Base-by-base conservation (phyloP, 2,329 filamentous ascomycete species). In the Alternaria conjuncta region DNA sequence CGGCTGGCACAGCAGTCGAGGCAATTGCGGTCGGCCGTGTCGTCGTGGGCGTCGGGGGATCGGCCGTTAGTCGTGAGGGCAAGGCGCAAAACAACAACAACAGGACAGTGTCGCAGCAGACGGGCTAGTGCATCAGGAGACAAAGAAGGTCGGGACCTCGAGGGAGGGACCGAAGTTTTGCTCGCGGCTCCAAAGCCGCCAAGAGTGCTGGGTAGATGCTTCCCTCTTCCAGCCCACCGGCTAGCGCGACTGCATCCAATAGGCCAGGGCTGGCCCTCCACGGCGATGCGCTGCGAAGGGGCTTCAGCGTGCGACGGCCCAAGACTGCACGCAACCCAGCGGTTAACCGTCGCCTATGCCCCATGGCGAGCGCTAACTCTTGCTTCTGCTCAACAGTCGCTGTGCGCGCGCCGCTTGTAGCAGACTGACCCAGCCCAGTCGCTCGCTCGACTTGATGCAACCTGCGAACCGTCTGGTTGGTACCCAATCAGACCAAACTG, bases 81-180 rank as follows among this genome's bases (percentile, higher is more conserved):
- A 57, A 23, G 51, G 20, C 44, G 51, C 61, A 57, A 58, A 63
- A 57, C 43, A 55, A 45, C 60, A 62, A 55, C 60, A 59, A 26
- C 47, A 58, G 13, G 43, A 57, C 30, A 18, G 49, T 55, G 49
- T 55, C 55, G 49, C 41, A 32, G 57, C 56, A 49, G 30, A 32
- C 60, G 51, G 28, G 41, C 60, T 15, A 63, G 63, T 41, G 57
- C 62, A 62, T 63, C 60, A 59, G 58, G 64, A 46, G 57, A 61
- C 57, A 62, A 51, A 43, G 54, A 55, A 43, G 58, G 49, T 30
- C 28, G n/a, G 57, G 44, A 53, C 49, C 25, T 64, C 41, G 60
- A 61, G 58, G 54, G 63, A 59, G 53, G 50, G 59, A 59, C 50
- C 49, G 61, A 62, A 60, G 64, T 69, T 69, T 69, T 69, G 67